Percentiles rank a stretch among this genome's conserved stretches.
Conservation (phyloP, 2,329 filamentous ascomycete species). For the Fusarium penzigii region DNA sequence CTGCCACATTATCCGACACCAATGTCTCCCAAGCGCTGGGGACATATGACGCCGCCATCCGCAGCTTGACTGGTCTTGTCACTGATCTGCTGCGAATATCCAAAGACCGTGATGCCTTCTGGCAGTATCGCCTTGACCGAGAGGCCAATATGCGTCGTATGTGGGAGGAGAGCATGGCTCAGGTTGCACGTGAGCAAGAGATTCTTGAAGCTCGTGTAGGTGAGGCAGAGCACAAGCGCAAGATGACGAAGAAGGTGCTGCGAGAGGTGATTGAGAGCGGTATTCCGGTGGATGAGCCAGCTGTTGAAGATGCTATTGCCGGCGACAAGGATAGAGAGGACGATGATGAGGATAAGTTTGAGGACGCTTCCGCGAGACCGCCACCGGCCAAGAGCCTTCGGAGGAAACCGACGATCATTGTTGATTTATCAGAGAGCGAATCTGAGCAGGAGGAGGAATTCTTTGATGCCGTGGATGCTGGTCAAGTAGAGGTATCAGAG, state of each 20-base stretch:
- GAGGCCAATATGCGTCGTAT: slow-evolving; percentile 90
- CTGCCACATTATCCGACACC: slow-evolving; percentile 72
- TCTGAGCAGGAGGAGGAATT: slow-evolving; percentile 89
- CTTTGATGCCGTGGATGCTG: slow-evolving; percentile 94
- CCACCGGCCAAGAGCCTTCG: slow-evolving; percentile 38
- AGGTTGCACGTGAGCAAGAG: slow-evolving; percentile 93
- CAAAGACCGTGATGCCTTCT: slow-evolving; percentile 90
- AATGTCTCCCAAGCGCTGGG: slow-evolving; percentile 74
- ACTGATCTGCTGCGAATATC: slow-evolving; percentile 89
- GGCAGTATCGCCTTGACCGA: slow-evolving; percentile 91
- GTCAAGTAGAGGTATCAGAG: slow-evolving; percentile 79
- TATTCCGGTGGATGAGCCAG: slow-evolving; percentile 35
- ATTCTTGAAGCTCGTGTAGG: slow-evolving; percentile 83
- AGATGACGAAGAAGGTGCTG: slow-evolving; percentile 84
- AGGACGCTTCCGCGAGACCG: slow-evolving; percentile 21
- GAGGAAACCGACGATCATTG: slow-evolving; percentile 66
- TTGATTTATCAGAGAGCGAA: slow-evolving; percentile 76
- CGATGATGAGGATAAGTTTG: slow-evolving; percentile 22
- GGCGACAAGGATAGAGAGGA: slow-evolving; percentile 17
- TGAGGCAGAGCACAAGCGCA: slow-evolving; percentile 87
- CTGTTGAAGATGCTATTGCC: slow-evolving; percentile 28
- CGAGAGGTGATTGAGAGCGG: slow-evolving; percentile 75
- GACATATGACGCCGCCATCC: slow-evolving; percentile 88
- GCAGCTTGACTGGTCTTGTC: slow-evolving; percentile 80
- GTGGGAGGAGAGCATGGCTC: slow-evolving; percentile 99